Conservation (phyloP, 73 alveolate genomes). For the Paramecium bursaria region DNA sequence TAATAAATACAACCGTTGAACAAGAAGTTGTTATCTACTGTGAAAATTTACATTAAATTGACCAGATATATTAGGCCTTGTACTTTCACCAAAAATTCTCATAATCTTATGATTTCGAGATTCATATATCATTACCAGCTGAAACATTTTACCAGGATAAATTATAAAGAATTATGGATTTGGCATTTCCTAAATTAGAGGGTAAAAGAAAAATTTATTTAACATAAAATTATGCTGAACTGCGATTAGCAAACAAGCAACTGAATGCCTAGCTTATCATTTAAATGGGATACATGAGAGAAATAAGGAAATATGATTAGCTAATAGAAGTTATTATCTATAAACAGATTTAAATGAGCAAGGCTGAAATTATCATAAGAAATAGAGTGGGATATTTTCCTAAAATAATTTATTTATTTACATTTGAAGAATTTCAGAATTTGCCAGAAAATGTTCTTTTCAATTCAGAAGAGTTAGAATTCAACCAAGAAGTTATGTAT, state of each 20-base stretch:
- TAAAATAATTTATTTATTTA: slow-evolving; percentile 30
- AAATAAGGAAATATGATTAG: neutral
- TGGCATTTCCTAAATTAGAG: slow-evolving; percentile 9
- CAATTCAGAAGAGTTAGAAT: slow-evolving; percentile 22
- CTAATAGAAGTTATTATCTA: slow-evolving; percentile 16
- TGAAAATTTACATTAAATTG: slow-evolving; percentile 32
- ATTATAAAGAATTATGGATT: neutral
- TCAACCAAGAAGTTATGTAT: slow-evolving; percentile 2
- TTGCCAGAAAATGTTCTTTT: neutral
- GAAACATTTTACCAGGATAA: neutral
- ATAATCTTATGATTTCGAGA: neutral
- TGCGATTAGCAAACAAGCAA: neutral
- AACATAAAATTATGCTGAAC: neutral
- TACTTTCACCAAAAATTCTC: slow-evolving; percentile 30
- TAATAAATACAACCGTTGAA: no score
- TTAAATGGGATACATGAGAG: slow-evolving; percentile 30
- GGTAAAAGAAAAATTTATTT: slow-evolving; percentile 37
- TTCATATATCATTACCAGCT: slow-evolving; percentile 9
- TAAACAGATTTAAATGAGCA: neutral
- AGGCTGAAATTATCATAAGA: slow-evolving; percentile 6
- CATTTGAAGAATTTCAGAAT: slow-evolving; percentile 10
- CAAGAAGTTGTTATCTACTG: slow-evolving; percentile 8
- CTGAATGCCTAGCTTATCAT: neutral
- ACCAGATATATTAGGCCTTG: slow-evolving; percentile 22
- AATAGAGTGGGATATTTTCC: slow-evolving; percentile 22